phyloP scores from a whole-genome alignment of 495 filamentous ascomycete species.

The Daldinia childiae region DNA sequence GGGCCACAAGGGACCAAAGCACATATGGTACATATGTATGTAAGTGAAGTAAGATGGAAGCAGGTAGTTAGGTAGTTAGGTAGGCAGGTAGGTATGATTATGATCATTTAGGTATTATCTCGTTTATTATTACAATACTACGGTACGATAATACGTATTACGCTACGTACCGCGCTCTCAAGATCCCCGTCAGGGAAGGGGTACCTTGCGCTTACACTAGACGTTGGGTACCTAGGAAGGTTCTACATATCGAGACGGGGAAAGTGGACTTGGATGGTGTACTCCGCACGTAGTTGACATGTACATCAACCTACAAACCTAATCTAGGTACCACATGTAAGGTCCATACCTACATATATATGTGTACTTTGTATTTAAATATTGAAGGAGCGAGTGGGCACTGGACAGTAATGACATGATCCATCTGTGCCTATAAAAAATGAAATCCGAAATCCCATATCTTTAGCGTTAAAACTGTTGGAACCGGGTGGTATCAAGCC shows the following conservation, averaged over 20 bases:
- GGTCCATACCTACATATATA: too few species aligned
- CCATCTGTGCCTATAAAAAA: not conserved
- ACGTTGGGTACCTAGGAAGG: slow-evolving; percentile 1
- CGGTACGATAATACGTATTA: slow-evolving; percentile 26
- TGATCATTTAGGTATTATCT: slow-evolving; percentile 34
- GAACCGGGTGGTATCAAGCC: slow-evolving; percentile 4
- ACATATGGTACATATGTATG: slow-evolving; percentile 6
- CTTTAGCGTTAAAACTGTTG: slow-evolving; percentile 27
- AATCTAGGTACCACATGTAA: not conserved
- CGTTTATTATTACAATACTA: slow-evolving; percentile 43
- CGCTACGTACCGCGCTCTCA: slow-evolving; percentile 24
- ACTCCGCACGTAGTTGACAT: slow-evolving; percentile 33
- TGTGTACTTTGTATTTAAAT: too few species aligned
- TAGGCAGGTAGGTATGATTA: slow-evolving; percentile 33
- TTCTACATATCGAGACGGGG: slow-evolving; percentile 31
- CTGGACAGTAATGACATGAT: not conserved
- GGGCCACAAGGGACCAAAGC: slow-evolving; percentile 39
- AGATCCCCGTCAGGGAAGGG: slow-evolving; percentile 32
- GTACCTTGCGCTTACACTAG: slow-evolving; percentile 20
- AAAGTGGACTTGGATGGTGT: slow-evolving; percentile 17
- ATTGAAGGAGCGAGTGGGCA: slow-evolving; percentile 2
- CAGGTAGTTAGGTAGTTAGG: too few species aligned
- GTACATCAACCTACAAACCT: slow-evolving; percentile 25
- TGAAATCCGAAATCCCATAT: slow-evolving; percentile 12
- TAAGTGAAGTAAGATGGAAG: not conserved